These are phyloP conservation scores for Solanum rostratum DNA, from an alignment of 257 asterid species.

Conservation along the genomic window DNA sequence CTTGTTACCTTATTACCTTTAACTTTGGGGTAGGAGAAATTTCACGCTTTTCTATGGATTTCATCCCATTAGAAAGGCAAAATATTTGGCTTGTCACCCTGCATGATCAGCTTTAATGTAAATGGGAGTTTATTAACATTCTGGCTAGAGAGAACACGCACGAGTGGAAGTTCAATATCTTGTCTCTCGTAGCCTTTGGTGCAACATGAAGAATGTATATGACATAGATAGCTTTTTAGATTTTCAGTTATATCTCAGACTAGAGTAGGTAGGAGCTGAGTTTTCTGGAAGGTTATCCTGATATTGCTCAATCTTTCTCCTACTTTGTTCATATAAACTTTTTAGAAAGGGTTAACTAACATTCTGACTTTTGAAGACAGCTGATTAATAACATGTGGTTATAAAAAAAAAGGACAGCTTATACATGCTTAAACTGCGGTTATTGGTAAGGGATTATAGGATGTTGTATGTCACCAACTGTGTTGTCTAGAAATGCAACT, in stretches of 20 bases:
- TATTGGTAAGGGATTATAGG: neutral
- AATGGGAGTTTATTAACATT: neutral
- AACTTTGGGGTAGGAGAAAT: neutral
- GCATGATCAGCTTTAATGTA: neutral
- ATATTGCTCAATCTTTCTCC: neutral
- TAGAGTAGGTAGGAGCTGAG: neutral
- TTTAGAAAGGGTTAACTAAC: neutral
- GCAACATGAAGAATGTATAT: neutral
- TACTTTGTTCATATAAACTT: neutral
- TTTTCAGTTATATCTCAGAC: neutral
- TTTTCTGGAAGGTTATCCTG: neutral
- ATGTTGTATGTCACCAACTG: neutral
- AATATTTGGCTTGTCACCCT: neutral
- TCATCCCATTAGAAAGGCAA: neutral
- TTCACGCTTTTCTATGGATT: neutral
- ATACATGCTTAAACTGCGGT: neutral
- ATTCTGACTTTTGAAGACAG: neutral
- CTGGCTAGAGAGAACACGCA: neutral
- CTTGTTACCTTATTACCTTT: neutral
- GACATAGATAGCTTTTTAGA: neutral
- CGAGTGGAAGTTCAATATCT: neutral
- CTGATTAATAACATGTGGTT: neutral
- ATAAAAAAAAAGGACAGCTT: neutral
- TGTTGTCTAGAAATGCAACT: neutral
- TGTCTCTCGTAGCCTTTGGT: neutral